phyloP scores from a whole-genome alignment of 148 eudicot genomes.

The Amaranthus palmeri region DNA sequence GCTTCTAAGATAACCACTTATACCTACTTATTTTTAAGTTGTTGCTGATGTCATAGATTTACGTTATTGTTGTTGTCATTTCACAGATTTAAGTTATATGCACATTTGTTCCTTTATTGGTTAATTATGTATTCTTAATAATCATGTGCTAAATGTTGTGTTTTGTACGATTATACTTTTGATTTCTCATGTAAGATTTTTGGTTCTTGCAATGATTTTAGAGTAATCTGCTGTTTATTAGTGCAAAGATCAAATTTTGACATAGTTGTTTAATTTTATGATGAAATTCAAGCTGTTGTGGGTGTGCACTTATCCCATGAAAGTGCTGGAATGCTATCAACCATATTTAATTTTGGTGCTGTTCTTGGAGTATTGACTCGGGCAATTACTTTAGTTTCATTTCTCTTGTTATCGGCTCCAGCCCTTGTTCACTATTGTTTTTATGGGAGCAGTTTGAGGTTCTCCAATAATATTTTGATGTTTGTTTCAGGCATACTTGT shows the following conservation, averaged over 20 bases:
- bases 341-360: slow-evolving; percentile 85
- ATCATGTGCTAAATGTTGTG: too few relatives aligned
- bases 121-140: too few relatives aligned
- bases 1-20: too few relatives aligned
- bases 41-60: too few relatives aligned
- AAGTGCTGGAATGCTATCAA: slow-evolving; percentile 84
- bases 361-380: slow-evolving; percentile 87
- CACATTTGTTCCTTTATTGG: too few relatives aligned
- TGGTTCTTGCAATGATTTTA: not conserved
- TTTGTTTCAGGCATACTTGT: slow-evolving; percentile 73
- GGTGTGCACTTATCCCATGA: slow-evolving; percentile 79
- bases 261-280: slow-evolving; percentile 6
- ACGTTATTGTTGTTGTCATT: too few relatives aligned
- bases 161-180: too few relatives aligned
- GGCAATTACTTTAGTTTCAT: slow-evolving; percentile 58
- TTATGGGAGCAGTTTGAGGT: slow-evolving; percentile 72
- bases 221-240: slow-evolving; percentile 6
- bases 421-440: slow-evolving; percentile 65
- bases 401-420: slow-evolving; percentile 63
- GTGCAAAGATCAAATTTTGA: slow-evolving; percentile 10
- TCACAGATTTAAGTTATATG: too few relatives aligned
- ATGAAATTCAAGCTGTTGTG: slow-evolving; percentile 63
- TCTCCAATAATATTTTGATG: slow-evolving; percentile 52
- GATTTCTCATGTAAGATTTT: too few relatives aligned
- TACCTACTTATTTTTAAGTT: too few relatives aligned